phyloP scores from a whole-genome alignment of 495 filamentous ascomycete genomes.

The Talaromyces adpressus region DNA sequence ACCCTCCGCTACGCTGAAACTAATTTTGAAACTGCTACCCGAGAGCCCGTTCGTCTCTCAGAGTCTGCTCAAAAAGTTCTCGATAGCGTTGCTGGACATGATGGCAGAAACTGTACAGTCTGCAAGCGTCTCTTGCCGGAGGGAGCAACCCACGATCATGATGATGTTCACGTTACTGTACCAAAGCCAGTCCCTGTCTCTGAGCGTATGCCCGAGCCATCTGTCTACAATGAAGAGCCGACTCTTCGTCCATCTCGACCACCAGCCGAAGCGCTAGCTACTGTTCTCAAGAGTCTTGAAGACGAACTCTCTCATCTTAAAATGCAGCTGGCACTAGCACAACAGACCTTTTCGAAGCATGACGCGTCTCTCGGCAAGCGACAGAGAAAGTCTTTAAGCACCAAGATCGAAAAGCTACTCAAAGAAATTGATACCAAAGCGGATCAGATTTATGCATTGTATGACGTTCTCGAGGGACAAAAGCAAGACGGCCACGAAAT shows the following conservation, averaged over 20 bases:
- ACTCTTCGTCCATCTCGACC: conserved; percentile 71
- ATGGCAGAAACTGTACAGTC: conserved; percentile 64
- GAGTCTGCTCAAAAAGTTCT: conserved; percentile 51
- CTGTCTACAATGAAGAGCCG: conserved; percentile 55
- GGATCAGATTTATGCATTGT: conserved; percentile 83
- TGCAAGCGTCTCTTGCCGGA: conserved; percentile 55
- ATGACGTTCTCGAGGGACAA: conserved; percentile 84
- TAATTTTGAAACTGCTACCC: conserved; percentile 24
- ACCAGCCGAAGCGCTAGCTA: conserved; percentile 69
- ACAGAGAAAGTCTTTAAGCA: conserved; percentile 56
- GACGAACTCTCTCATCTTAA: conserved; percentile 82
- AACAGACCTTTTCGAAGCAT: conserved; percentile 55
- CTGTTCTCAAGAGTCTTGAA: conserved; percentile 68
- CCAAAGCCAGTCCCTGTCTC: conserved; percentile 67
- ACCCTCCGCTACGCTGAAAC: conserved; percentile 40
- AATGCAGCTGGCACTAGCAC: conserved; percentile 51
- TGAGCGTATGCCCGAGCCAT: conserved; percentile 48
- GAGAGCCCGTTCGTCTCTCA: conserved; percentile 30
- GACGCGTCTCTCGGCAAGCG: conserved; percentile 64
- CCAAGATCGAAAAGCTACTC: conserved; percentile 57
- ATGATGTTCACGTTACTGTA: conserved; percentile 32
- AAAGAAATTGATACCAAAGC: conserved; percentile 66
- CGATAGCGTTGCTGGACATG: conserved; percentile 53
- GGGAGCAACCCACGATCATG: conserved; percentile 25
- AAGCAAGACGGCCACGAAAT: conserved; percentile 59